phyloP scores from a whole-genome alignment of 2,329 filamentous ascomycete genomes.

The Hypomyces perniciosus region DNA sequence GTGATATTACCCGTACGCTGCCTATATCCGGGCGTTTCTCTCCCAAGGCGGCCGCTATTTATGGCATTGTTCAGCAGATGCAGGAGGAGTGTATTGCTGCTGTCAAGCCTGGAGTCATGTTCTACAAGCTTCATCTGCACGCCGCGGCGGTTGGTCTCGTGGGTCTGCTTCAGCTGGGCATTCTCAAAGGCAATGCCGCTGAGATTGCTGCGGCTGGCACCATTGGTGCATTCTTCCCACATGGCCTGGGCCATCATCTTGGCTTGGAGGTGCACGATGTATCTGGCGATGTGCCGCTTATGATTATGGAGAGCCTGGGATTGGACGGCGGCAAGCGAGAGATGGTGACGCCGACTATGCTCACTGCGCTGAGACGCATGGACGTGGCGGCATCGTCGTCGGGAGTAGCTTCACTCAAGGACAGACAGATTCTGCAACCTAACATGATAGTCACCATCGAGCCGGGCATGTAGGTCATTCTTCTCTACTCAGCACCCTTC shows the following conservation, averaged over 20 bases:
- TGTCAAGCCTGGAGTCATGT: constrained; percentile 63
- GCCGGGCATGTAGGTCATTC: constrained; percentile 57
- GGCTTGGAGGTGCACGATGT: constrained; percentile 62
- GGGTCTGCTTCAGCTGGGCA: constrained; percentile 64
- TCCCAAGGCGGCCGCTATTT: constrained; percentile 63
- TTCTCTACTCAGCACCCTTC: neutral
- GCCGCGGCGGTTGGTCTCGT: constrained; percentile 67
- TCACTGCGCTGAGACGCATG: constrained; percentile 25
- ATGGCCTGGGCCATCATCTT: constrained; percentile 59
- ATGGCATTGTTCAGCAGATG: constrained; percentile 75
- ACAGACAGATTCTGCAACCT: constrained; percentile 41
- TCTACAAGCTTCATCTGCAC: constrained; percentile 64
- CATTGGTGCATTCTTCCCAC: constrained; percentile 58
- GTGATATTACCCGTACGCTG: constrained; percentile 84
- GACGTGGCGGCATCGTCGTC: constrained; percentile 18
- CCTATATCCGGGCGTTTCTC: constrained; percentile 67
- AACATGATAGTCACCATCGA: constrained; percentile 74
- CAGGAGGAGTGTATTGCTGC: constrained; percentile 66
- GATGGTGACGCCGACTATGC: constrained; percentile 31
- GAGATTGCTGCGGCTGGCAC: constrained; percentile 49
- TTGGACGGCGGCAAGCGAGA: constrained; percentile 36
- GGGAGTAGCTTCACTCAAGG: constrained; percentile 23
- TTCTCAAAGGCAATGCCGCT: constrained; percentile 59
- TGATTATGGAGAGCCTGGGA: constrained; percentile 22
- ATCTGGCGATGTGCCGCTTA: constrained; percentile 28